A percentile compares a stretch with the other conserved stretches of the same genome.
Conservation (phyloP, 495 filamentous ascomycete species). For the Xylaria flabelliformis region DNA sequence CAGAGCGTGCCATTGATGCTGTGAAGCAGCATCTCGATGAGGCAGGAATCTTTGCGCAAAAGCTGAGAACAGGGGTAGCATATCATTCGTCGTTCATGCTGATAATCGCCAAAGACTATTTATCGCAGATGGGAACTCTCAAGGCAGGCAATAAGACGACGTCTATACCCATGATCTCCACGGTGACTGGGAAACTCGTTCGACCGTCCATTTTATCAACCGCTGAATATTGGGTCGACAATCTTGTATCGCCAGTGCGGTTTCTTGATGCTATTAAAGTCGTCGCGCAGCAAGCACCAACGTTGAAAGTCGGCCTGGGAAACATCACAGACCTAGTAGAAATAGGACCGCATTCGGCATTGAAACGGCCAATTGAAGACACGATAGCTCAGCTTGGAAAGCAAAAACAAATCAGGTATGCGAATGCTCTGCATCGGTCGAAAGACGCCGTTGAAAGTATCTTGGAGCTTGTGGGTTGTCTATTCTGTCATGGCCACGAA, state of each 20-base stretch:
- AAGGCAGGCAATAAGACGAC: conserved; percentile 20
- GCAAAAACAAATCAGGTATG: conserved; percentile 31
- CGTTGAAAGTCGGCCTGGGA: conserved; percentile 14
- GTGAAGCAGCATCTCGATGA: conserved; percentile 41
- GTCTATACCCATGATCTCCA: conserved; percentile 43
- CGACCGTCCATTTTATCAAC: conserved; percentile 20
- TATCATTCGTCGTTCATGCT: conserved; percentile 54
- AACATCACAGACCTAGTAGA: conserved; percentile 51
- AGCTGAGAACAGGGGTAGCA: conserved; percentile 47
- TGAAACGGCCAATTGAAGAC: conserved; percentile 56
- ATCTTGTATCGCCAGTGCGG: conserved; percentile 49
- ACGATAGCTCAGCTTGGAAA: conserved; percentile 41
- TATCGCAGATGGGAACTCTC: conserved; percentile 30
- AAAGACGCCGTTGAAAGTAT: conserved; percentile 33
- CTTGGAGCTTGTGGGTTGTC: conserved; percentile 38
- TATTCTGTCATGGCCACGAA: conserved; percentile 41
- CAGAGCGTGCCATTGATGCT: conserved; percentile 42
- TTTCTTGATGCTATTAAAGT: conserved; percentile 45
- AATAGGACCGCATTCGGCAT: conserved; percentile 64
- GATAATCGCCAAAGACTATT: conserved; percentile 48
- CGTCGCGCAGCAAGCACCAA: conserved; percentile 18
- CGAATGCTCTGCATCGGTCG: conserved; percentile 38
- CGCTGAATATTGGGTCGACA: conserved; percentile 47
- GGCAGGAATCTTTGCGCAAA: conserved; percentile 52
- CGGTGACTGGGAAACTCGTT: conserved; percentile 37